Conservation (phyloP, 805 yeast genomes). For the Saturnispora sekii region DNA sequence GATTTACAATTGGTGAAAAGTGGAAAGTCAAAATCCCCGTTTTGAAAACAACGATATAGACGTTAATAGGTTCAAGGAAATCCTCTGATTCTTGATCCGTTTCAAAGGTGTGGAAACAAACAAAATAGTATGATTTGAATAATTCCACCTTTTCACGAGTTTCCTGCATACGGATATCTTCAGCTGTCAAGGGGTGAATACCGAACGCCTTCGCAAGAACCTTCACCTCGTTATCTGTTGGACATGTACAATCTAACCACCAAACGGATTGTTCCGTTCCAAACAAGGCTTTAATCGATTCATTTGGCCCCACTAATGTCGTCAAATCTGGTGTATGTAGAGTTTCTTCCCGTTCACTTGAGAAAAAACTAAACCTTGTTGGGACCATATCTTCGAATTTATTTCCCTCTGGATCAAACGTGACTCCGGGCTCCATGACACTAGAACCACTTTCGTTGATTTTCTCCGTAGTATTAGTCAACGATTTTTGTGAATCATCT, state of each 20-base stretch:
- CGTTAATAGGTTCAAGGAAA: slow-evolving; percentile 70
- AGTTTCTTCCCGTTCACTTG: slow-evolving; percentile 75
- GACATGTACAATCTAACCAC: slow-evolving; percentile 95
- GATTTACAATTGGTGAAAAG: slow-evolving; percentile 57
- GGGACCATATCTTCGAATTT: slow-evolving; percentile 30
- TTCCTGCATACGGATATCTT: slow-evolving; percentile 94
- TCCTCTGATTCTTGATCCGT: slow-evolving; percentile 75
- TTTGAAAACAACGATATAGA: slow-evolving; percentile 62
- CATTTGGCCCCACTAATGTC: slow-evolving; percentile 57
- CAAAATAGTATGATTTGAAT: slow-evolving; percentile 83
- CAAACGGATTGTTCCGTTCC: slow-evolving; percentile 68
- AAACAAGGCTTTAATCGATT: slow-evolving; percentile 60
- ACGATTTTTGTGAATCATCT: slow-evolving; percentile 4
- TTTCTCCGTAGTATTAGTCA: background rate
- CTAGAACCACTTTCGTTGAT: background rate
- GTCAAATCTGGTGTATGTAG: slow-evolving; percentile 84
- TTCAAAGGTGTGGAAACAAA: slow-evolving; percentile 94
- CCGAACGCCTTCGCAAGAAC: slow-evolving; percentile 89
- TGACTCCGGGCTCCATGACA: slow-evolving; percentile 8
- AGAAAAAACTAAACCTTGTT: slow-evolving; percentile 76
- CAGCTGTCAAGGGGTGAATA: slow-evolving; percentile 95
- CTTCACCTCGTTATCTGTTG: slow-evolving; percentile 92
- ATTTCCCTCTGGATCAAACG: slow-evolving; percentile 11
- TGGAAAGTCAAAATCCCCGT: slow-evolving; percentile 64
- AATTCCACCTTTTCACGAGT: slow-evolving; percentile 95